These are phyloP conservation scores for Globisporangium canariense DNA, from an alignment of 352 stramenopile species.

Conservation along the genomic window DNA sequence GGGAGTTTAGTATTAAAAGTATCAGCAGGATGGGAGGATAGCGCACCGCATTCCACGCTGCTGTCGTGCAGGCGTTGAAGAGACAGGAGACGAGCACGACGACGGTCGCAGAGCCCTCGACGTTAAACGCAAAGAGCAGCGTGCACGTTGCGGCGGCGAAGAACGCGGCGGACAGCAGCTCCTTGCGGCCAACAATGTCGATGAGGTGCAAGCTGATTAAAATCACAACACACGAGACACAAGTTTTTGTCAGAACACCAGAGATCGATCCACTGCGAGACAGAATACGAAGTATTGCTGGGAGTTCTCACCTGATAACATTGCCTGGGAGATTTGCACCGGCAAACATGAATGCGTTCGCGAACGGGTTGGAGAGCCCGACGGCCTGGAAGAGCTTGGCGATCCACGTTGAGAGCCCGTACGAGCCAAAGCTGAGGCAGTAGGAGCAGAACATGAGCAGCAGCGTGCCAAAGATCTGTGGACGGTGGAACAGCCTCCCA, in stretches of 20 bases:
- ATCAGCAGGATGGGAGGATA: constrained; percentile 1
- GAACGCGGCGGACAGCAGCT: constrained; percentile 63
- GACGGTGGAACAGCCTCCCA: constrained; percentile 42
- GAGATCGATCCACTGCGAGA: neutral
- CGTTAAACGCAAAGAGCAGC: constrained; percentile 79
- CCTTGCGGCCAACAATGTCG: constrained; percentile 65
- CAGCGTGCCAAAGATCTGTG: constrained; percentile 41
- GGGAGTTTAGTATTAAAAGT: neutral
- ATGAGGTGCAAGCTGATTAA: constrained; percentile 56
- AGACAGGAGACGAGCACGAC: constrained; percentile 88
- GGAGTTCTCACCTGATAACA: constrained; percentile 55
- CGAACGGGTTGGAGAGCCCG: constrained; percentile 86
- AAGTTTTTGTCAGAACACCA: constrained; percentile 3
- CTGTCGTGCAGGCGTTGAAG: constrained; percentile 90
- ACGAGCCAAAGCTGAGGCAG: constrained; percentile 87
- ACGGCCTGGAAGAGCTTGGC: constrained; percentile 90
- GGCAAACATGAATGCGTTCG: constrained; percentile 93
- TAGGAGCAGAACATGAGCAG: constrained; percentile 69
- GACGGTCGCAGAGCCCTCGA: constrained; percentile 52
- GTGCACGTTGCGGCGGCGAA: constrained; percentile 61
- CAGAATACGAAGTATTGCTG: neutral
- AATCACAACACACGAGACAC: neutral
- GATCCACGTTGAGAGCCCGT: constrained; percentile 93
- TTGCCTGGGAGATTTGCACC: constrained; percentile 90
- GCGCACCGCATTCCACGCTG: constrained; percentile 87